Base-by-base conservation (phyloP, 2,329 filamentous ascomycete species). In the Fonsecaea multimorphosa region DNA sequence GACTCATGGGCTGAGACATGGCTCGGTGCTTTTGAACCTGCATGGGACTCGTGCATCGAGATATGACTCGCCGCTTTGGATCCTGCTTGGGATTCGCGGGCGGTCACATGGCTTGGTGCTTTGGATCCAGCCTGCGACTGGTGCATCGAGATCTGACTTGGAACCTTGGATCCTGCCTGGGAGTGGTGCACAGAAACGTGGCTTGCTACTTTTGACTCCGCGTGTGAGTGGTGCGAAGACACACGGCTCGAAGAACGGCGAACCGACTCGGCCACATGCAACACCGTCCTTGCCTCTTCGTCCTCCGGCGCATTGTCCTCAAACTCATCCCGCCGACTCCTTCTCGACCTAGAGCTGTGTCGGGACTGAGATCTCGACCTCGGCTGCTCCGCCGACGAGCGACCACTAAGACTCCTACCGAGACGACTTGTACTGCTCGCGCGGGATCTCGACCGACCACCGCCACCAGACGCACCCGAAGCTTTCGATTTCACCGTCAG, bases 401-500 rank as follows among this genome's bases (percentile, higher is more conserved):
- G 58, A 32, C 56, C 22, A 12, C 38, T 59, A 29, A 59, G 38
- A 54, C 59, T 58, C 27, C 58, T 52, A 19, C 58, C 58, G 12
- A 66, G 27, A 12, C 57, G 59, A 34, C 22, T 54, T 2, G 63
- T 44, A 24, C 57, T 63, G 44, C 58, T 55, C 2, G 54, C 19
- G 16, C 65, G 62, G 34, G 65, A 61, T 54, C 56, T 60, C 11
- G 65, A 63, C 2, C 32, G 40, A 32, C 36, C 58, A 32, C 36
- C 58, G n/a, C 40, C 36, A 36, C 58, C 58, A 19, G 38, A 38
- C 9, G 58, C 49, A 38, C 7, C 32, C 11, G 58, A 44, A 2
- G 52, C 52, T 19, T 36, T 46, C 5, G 56, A 61, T 36, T 58
- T 72, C 16, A 70, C 68, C 29, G 70, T 71, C 34, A 70, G 63